Conservation (phyloP, 331 rosid species). For the Stylosanthes scabra region DNA sequence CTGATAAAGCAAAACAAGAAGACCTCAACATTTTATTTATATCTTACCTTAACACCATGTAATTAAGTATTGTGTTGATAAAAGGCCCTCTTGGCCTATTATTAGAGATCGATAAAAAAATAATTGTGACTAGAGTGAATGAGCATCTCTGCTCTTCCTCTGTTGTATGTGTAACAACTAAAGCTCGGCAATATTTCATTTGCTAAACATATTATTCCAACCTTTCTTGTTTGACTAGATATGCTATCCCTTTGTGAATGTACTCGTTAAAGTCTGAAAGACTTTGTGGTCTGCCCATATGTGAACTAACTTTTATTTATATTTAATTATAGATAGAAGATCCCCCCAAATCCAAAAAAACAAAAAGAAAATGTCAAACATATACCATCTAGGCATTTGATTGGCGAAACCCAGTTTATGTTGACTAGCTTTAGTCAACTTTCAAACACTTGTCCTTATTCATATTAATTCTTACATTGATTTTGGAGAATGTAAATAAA, state of each 20-base stretch:
- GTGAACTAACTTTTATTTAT: conserved; percentile 11
- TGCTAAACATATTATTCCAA: conserved; percentile 13
- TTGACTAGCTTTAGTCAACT: conserved; percentile 49
- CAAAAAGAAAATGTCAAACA: conserved; percentile 15
- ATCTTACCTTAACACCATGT: conserved; percentile 83
- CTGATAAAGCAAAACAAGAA: conserved; percentile 87
- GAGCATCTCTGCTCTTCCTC: conserved; percentile 10
- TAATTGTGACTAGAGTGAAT: conserved; percentile 25
- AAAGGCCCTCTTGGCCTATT: not conserved
- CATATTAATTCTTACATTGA: conserved; percentile 12
- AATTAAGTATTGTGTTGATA: conserved; percentile 52
- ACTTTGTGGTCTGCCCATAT: conserved; percentile 7
- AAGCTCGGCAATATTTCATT: conserved; percentile 1
- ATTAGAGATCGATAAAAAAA: conserved; percentile 26
- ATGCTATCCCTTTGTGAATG: conserved; percentile 17
- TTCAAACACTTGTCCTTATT: conserved; percentile 19
- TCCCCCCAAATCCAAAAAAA: not conserved
- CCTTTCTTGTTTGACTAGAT: conserved; percentile 24
- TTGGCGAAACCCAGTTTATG: conserved; percentile 42
- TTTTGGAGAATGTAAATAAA: conserved; percentile 17
- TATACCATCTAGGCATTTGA: not conserved
- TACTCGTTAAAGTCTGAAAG: conserved; percentile 7
- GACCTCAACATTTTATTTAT: conserved; percentile 79
- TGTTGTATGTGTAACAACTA: conserved; percentile 20
- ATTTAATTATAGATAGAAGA: not conserved